These are phyloP conservation scores for Laetiporus sulphureus DNA, from an alignment of 1,284 basidiomycete genomes.

Conservation along the genomic window DNA sequence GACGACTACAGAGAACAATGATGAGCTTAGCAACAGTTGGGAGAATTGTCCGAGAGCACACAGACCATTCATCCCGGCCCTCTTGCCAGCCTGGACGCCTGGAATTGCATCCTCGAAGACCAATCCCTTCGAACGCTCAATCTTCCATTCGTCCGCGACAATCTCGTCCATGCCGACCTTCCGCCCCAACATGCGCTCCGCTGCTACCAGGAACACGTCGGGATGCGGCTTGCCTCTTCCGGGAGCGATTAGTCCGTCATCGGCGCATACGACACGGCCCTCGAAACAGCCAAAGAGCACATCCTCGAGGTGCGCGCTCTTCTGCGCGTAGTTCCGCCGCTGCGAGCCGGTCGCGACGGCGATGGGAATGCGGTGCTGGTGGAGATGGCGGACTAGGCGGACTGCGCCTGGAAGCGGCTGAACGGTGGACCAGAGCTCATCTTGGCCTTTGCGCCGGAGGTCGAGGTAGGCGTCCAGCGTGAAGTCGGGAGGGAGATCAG, in stretches of 20 bases:
- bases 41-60: too few species aligned
- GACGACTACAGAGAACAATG: constrained; percentile 50
- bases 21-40: too few species aligned
- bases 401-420: constrained; percentile 61
- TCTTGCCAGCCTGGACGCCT: constrained; percentile 68
- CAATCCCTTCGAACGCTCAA: constrained; percentile 52
- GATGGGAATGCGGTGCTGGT: constrained; percentile 59
- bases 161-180: constrained; percentile 45
- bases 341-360: constrained; percentile 71
- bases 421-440: constrained; percentile 59
- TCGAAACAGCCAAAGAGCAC: constrained; percentile 51
- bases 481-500: constrained; percentile 48
- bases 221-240: constrained; percentile 61
- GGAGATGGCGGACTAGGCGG: constrained; percentile 60
- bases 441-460: constrained; percentile 51
- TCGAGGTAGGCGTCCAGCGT: constrained; percentile 51
- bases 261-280: constrained; percentile 58
- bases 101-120: constrained; percentile 74
- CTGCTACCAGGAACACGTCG: constrained; percentile 70
- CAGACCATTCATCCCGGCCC: constrained; percentile 75
- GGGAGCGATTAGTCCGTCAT: constrained; percentile 41
- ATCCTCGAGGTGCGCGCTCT: constrained; percentile 46
- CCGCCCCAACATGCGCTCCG: constrained; percentile 45
- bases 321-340: constrained; percentile 56
- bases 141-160: constrained; percentile 31